Conservation (phyloP, 192 early-diverging fungal genomes). For the Oehlia diaphana region DNA sequence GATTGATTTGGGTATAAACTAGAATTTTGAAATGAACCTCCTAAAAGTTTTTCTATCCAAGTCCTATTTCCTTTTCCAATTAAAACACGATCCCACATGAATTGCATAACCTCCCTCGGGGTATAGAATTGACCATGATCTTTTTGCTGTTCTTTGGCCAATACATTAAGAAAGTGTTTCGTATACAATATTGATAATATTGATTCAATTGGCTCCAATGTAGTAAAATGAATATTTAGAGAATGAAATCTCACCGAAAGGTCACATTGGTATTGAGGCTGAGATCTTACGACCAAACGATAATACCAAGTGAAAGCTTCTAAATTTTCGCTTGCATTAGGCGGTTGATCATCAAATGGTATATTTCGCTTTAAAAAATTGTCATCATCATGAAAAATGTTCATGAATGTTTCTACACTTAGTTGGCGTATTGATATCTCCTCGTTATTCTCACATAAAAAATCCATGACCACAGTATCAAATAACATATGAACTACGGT, state of each 20-base stretch:
- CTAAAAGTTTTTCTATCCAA: slow-evolving; percentile 20
- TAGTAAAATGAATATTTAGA: slow-evolving; percentile 8
- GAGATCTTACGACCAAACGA: not conserved
- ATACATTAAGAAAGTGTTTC: slow-evolving; percentile 45
- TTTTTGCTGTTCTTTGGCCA: slow-evolving; percentile 59
- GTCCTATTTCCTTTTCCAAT: slow-evolving; percentile 19
- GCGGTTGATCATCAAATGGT: not conserved
- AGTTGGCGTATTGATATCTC: not conserved
- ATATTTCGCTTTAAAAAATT: slow-evolving; percentile 4
- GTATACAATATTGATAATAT: slow-evolving; percentile 46
- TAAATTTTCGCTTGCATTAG: not conserved
- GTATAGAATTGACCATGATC: slow-evolving; percentile 65
- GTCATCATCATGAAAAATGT: slow-evolving; percentile 27
- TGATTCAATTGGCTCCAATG: slow-evolving; percentile 14
- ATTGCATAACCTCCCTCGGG: slow-evolving; percentile 49
- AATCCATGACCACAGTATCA: slow-evolving; percentile 22
- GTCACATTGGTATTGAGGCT: not conserved
- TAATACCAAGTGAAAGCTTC: slow-evolving; percentile 28
- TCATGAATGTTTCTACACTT: slow-evolving; percentile 21
- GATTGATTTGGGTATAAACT: not conserved
- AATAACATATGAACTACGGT: slow-evolving; percentile 29
- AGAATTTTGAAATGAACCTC: not conserved
- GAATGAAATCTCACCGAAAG: not conserved
- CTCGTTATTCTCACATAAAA: slow-evolving; percentile 8
- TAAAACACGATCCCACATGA: slow-evolving; percentile 56